phyloP scores from a whole-genome alignment of 495 filamentous ascomycete genomes.

The Neohortaea acidophila region DNA sequence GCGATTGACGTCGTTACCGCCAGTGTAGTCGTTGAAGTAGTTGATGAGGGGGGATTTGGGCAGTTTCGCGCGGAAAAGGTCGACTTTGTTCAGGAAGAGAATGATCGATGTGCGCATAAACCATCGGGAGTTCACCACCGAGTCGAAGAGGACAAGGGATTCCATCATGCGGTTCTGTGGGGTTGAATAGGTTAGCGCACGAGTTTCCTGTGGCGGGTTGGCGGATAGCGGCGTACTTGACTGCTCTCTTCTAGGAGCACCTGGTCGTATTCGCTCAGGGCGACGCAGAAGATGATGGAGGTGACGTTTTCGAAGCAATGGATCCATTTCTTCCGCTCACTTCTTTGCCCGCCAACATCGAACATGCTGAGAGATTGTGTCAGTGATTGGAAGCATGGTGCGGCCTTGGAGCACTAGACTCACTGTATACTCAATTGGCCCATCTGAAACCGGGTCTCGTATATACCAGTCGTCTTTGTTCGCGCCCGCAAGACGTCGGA shows the following conservation, averaged over 20 bases:
- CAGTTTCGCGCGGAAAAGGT: slow-evolving; percentile 90
- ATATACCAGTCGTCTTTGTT: slow-evolving; percentile 99
- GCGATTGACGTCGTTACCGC: slow-evolving; percentile 92
- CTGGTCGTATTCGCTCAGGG: slow-evolving; percentile 96
- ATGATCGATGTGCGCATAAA: slow-evolving; percentile 98
- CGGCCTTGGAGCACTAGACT: slow-evolving; percentile 22
- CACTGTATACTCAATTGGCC: slow-evolving; percentile 98
- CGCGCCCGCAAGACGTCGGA: slow-evolving; percentile 84
- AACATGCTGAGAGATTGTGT: slow-evolving; percentile 62
- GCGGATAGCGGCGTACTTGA: slow-evolving; percentile 52
- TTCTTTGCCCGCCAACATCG: slow-evolving; percentile 91
- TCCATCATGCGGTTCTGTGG: slow-evolving; percentile 96
- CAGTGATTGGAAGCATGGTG: not conserved
- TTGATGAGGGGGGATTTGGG: slow-evolving; percentile 73
- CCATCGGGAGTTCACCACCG: slow-evolving; percentile 96
- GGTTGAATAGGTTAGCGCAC: slow-evolving; percentile 2
- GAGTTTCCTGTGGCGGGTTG: not conserved
- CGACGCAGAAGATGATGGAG: slow-evolving; percentile 99
- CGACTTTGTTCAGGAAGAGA: slow-evolving; percentile 95
- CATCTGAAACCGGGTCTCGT: slow-evolving; percentile 96
- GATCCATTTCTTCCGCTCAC: slow-evolving; percentile 98
- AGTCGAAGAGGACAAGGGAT: slow-evolving; percentile 92
- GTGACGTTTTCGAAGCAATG: slow-evolving; percentile 99
- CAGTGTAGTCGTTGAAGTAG: slow-evolving; percentile 96
- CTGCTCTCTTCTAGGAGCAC: slow-evolving; percentile 92